Evolutionary conservation across 208 protist species (phyloP).

Genomic region (Leishmania tropica): DNA sequence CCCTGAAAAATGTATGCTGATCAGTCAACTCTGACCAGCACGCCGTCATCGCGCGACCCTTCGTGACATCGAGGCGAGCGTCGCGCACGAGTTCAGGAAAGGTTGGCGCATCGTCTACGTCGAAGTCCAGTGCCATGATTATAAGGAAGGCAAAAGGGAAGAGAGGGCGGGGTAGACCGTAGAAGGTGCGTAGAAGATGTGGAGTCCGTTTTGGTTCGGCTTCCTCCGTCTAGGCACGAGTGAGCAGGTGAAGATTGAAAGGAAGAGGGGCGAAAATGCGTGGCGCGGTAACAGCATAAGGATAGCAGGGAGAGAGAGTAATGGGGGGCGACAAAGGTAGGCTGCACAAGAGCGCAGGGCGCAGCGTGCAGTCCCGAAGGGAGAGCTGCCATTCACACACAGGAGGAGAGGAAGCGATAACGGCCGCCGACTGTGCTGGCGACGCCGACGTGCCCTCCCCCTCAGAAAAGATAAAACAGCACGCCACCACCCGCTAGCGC

Average conservation of each 20-base stretch:
- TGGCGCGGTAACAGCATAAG: neutral
- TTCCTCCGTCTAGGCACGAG: neutral
- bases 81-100: conserved; percentile 30
- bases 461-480: neutral
- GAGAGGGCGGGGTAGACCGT: neutral
- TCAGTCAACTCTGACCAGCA: conserved; percentile 50
- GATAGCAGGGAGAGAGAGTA: neutral
- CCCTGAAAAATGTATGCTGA: conserved; percentile 62
- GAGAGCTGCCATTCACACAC: neutral
- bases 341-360: neutral
- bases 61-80: conserved; percentile 29
- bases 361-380: neutral
- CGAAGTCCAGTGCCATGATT: conserved; percentile 37
- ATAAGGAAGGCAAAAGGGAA: conserved; percentile 2
- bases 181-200: neutral
- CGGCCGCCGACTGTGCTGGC: neutral
- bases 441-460: neutral
- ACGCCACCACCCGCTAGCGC: neutral
- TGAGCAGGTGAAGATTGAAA: neutral
- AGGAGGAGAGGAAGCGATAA: neutral
- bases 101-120: conserved; percentile 28
- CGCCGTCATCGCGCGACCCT: conserved; percentile 25
- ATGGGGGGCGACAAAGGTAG: neutral
- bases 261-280: neutral
- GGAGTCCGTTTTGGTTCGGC: neutral